Conservation (phyloP, 805 yeast species). For the Candida quercuum region DNA sequence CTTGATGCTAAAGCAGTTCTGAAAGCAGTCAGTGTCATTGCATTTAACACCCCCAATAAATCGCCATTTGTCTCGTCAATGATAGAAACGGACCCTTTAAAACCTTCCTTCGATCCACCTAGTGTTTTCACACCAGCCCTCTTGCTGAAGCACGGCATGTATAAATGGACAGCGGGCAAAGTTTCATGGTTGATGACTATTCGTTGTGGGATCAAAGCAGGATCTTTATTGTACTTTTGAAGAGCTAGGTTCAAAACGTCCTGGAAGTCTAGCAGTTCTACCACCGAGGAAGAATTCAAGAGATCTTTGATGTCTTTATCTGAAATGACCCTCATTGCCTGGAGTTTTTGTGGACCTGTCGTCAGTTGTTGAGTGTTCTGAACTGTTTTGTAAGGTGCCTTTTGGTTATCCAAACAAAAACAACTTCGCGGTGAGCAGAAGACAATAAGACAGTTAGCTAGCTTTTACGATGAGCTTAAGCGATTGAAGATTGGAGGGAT, state of each 20-base stretch:
- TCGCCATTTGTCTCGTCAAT: constrained; percentile 47
- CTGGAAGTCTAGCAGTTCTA: constrained; percentile 31
- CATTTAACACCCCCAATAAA: constrained; percentile 49
- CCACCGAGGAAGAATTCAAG: constrained; percentile 21
- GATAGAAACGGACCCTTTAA: constrained; percentile 51
- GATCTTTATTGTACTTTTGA: constrained; percentile 35
- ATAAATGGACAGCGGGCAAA: constrained; percentile 41
- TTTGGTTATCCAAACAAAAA: too few relatives aligned
- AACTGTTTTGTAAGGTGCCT: too few relatives aligned
- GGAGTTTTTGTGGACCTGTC: too few relatives aligned
- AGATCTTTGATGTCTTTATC: constrained; percentile 27
- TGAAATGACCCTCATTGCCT: constrained; percentile 30
- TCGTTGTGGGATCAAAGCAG: constrained; percentile 48
- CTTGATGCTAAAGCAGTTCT: constrained; percentile 59
- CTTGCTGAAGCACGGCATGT: constrained; percentile 61
- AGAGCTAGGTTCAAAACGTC: constrained; percentile 33
- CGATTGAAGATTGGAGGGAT: too few relatives aligned
- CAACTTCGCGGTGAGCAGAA: too few relatives aligned
- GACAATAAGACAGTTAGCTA: too few relatives aligned
- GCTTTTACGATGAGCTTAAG: too few relatives aligned
- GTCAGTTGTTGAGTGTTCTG: too few relatives aligned
- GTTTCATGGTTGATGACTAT: constrained; percentile 38
- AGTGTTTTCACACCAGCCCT: constrained; percentile 56
- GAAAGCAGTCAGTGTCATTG: constrained; percentile 56
- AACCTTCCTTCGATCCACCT: constrained; percentile 53